Conservation (phyloP, 1,284 basidiomycete species). For the Ustilago curta region DNA sequence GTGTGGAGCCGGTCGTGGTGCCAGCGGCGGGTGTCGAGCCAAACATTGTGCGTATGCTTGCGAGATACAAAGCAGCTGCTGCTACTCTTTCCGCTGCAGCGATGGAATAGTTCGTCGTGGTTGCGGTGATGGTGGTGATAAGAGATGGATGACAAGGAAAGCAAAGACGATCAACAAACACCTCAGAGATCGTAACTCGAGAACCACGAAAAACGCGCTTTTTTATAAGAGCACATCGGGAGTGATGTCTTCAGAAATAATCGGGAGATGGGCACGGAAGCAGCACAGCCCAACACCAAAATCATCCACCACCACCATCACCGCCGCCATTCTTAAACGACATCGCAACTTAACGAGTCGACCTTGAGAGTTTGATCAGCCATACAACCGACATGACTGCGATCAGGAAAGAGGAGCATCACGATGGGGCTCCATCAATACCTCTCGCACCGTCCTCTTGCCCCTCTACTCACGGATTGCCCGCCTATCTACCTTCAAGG, state of each 20-base stretch:
- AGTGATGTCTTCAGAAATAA: not conserved
- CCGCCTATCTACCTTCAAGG: conserved; percentile 36
- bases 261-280: conserved; percentile 3
- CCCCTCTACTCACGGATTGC: conserved; percentile 8
- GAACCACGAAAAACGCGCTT: conserved; percentile 9
- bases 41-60: conserved; percentile 21
- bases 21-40: conserved; percentile 30
- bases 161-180: conserved; percentile 1
- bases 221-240: conserved; percentile 4
- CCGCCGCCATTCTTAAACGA: too few species aligned
- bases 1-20: conserved; percentile 27
- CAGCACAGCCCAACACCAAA: conserved; percentile 14
- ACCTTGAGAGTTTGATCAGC: not conserved
- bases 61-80: not conserved
- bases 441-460: conserved; percentile 10
- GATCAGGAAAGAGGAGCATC: conserved; percentile 18
- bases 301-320: not conserved
- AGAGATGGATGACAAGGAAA: not conserved
- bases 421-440: conserved; percentile 10
- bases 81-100: too few species aligned
- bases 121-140: not conserved
- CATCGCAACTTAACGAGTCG: too few species aligned
- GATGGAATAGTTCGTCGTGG: not conserved
- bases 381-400: conserved; percentile 23
- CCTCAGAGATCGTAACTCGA: not conserved